Evolutionary conservation across 306 rosid genomes (phyloP).

Genomic region (Quercus rubra): DNA sequence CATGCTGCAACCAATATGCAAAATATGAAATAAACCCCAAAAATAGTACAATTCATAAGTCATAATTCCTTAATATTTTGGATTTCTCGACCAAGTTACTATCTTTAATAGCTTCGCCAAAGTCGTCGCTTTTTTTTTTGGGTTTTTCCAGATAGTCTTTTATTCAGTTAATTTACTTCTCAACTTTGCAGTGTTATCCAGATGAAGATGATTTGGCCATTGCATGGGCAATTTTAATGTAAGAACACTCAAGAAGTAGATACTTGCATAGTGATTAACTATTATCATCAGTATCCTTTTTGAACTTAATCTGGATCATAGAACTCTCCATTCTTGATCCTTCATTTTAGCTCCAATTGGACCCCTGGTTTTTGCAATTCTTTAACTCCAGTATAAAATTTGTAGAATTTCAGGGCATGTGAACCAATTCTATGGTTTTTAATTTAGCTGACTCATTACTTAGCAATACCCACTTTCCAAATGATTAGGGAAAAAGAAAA

Average conservation of each 20-base stretch:
- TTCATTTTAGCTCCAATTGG: background rate
- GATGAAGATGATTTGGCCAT: constrained; percentile 95
- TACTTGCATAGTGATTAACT: background rate
- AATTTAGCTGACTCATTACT: background rate
- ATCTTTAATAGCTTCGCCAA: background rate
- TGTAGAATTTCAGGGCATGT: background rate
- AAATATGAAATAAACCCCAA: background rate
- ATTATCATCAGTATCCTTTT: background rate
- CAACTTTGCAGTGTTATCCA: constrained; percentile 79
- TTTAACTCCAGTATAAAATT: too few species aligned
- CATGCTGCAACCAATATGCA: background rate
- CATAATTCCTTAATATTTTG: background rate
- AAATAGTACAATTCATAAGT: background rate
- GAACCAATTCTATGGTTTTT: background rate
- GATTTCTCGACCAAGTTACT: background rate
- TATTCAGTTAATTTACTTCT: constrained; percentile 30
- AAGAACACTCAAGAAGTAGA: constrained; percentile 24
- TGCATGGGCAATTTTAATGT: constrained; percentile 84
- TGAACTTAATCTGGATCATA: background rate
- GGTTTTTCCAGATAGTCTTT: constrained; percentile 8
- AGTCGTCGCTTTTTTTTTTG: background rate
- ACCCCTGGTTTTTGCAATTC: background rate
- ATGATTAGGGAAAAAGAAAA: background rate
- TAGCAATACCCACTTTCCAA: background rate
- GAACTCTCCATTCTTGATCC: background rate